Evolutionary conservation across 2,329 filamentous ascomycete genomes (phyloP), one percentile per base, ranked within the genome.

Genomic region (Fusarium napiforme): DNA sequence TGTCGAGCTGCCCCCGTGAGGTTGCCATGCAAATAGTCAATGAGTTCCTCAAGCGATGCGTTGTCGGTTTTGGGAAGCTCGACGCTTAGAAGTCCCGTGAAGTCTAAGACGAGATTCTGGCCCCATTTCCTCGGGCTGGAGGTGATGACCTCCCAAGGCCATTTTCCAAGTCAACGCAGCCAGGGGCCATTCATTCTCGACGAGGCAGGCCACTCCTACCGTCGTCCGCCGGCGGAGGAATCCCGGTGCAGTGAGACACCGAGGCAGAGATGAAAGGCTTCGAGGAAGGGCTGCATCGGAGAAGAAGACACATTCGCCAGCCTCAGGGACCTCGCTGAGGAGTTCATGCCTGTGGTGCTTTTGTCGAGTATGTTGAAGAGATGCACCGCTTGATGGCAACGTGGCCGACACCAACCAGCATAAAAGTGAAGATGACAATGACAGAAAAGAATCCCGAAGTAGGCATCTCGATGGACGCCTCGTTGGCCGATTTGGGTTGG

Each of bases 331-430:
- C 12, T 40, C 39, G 19, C 39, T 9, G 15, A 23, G 15, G 11
- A 18, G 15, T 18, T 43, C 42, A 8, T 18, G 5, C 9, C 15
- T 23, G 7, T 18, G 9, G n/a, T 11, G 6, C n/a, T 5, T 16
- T 23, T 23, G 3, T 23, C 15, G 4, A 8, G n/a, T n/a, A n/a
- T n/a, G 4, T 18, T 43, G n/a, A 23, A 23, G 16, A 16, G 42
- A 18, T 7, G 6, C n/a, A 18, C 80, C 99, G 96, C 84, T 99
- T 99, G 80, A 99, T 96, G 19, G 96, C 96, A 52, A 98, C 93
- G 79, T 99, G 96, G 0, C 96, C 96, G 36, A 98, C 96, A 30
- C 28, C 28, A 9, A 30, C 28, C 28, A 30, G 28, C 28, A 30
- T 30, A 9, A 30, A 30, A 30, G 28, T 30, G 28, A 30, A 30